Percentiles rank a stretch among this genome's conserved stretches.
Evolutionary conservation across 371 early-diverging fungal species (phyloP).

Genomic region (Phascolomyces articulosus): DNA sequence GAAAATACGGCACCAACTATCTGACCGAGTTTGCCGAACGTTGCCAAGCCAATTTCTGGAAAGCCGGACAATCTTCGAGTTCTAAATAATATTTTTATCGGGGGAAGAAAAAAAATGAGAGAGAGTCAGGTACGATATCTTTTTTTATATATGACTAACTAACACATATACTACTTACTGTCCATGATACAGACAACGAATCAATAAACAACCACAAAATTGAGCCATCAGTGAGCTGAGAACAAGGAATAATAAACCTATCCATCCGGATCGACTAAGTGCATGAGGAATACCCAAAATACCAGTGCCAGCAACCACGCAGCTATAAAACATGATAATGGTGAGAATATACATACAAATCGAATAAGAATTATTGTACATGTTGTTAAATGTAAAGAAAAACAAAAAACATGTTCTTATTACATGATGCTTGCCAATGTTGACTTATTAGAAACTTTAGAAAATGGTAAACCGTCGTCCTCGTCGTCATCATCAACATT

Average conservation of each 20-base stretch:
- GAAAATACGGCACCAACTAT: constrained; percentile 66
- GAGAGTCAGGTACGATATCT: not conserved
- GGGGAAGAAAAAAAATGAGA: no score
- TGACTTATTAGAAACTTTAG: constrained; percentile 22
- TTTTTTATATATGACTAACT: not conserved
- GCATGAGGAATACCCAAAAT: constrained; percentile 80
- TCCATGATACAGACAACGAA: constrained; percentile 73
- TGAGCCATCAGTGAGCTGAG: constrained; percentile 69
- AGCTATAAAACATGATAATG: no score
- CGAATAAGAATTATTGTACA: no score
- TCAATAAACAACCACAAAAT: constrained; percentile 71
- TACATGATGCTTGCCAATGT: constrained; percentile 26
- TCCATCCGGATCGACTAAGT: constrained; percentile 78
- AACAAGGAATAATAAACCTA: constrained; percentile 64
- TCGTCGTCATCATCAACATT: not conserved
- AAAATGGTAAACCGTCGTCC: not conserved
- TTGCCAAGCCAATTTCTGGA: constrained; percentile 63
- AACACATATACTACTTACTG: constrained; percentile 34
- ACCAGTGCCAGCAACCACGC: constrained; percentile 84
- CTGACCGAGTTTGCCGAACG: constrained; percentile 67
- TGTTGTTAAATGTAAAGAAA: no score
- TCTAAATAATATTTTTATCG: no score
- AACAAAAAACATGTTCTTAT: no score
- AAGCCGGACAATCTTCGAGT: constrained; percentile 14
- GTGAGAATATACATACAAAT: no score